Base-by-base conservation (phyloP, 2,329 filamentous ascomycete genomes). In the Colletotrichum sp. region DNA sequence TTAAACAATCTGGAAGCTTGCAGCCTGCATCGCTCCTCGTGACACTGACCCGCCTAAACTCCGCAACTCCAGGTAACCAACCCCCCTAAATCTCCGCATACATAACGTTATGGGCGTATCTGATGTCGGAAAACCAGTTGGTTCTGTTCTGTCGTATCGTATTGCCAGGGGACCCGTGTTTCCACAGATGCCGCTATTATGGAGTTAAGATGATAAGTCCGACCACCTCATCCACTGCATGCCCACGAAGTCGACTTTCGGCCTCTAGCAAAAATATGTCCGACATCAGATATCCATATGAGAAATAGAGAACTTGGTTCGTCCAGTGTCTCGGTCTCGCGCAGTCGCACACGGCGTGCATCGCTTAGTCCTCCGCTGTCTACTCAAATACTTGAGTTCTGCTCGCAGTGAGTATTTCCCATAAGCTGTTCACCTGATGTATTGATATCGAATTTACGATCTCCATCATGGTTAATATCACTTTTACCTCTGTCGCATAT, bases 391-490 rank as follows among this genome's bases (percentile, higher is more conserved):
- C 36, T 38, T 8, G 36, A 38, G 36, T 38, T 38, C 36, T 38
- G 15, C 15, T 0, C 34, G 15, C 1, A 15, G 34, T 38, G 8
- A 16, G 15, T 38, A 38, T 1, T 38, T 1, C 0, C 36, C 36
- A 38, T 48, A 48, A 1, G 2, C 18, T 3, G 9, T 48, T 6
- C 18, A 10, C 8, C 18, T n/a, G n/a, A n/a, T n/a, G n/a, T n/a
- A n/a, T n/a, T n/a, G n/a, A n/a, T n/a, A n/a, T n/a, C n/a, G n/a
- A n/a, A n/a, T n/a, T n/a, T n/a, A n/a, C n/a, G n/a, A n/a, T n/a
- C n/a, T n/a, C n/a, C n/a, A n/a, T n/a, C n/a, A n/a, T n/a, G n/a
- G n/a, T n/a, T n/a, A n/a, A n/a, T n/a, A n/a, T n/a, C n/a, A n/a
- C n/a, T n/a, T n/a, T n/a, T n/a, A n/a, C n/a, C n/a, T n/a, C n/a